Conservation (phyloP, 768 basidiomycete species). For the Tulasnella sp. region DNA sequence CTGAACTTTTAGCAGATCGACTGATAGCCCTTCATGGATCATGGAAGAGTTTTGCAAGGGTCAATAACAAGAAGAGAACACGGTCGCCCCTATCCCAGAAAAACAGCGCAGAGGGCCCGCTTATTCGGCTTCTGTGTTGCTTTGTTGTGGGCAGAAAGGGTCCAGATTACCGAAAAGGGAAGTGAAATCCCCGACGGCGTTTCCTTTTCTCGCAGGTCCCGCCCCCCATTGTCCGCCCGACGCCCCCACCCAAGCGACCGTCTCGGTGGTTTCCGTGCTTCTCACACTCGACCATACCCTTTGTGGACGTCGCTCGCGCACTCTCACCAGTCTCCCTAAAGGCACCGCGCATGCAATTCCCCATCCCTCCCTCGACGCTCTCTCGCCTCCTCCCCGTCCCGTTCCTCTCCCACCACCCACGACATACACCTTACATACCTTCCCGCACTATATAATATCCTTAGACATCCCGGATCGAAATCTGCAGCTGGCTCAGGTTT, state of each 20-base stretch:
- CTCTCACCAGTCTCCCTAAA: neutral
- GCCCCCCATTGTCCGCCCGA: neutral
- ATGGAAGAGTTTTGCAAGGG: neutral
- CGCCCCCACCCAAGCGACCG: neutral
- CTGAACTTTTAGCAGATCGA: neutral
- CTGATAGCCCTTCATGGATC: neutral
- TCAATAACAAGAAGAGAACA: neutral
- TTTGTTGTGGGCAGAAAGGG: constrained; percentile 4
- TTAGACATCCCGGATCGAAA: neutral
- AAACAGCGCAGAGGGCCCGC: neutral
- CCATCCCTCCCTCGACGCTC: neutral
- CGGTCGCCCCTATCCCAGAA: neutral
- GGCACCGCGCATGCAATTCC: constrained; percentile 1
- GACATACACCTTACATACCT: neutral
- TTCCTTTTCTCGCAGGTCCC: neutral
- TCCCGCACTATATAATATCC: neutral
- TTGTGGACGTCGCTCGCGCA: neutral
- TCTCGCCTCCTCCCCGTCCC: neutral
- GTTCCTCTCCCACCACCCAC: neutral
- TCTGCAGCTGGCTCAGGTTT: constrained; percentile 7
- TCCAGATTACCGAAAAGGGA: neutral
- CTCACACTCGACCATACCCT: neutral
- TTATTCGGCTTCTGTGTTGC: neutral
- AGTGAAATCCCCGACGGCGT: neutral
- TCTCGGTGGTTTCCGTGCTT: constrained; percentile 6